Evolutionary conservation across 176 grass and related monocot species (phyloP).

Genomic region (Carex cristatella): DNA sequence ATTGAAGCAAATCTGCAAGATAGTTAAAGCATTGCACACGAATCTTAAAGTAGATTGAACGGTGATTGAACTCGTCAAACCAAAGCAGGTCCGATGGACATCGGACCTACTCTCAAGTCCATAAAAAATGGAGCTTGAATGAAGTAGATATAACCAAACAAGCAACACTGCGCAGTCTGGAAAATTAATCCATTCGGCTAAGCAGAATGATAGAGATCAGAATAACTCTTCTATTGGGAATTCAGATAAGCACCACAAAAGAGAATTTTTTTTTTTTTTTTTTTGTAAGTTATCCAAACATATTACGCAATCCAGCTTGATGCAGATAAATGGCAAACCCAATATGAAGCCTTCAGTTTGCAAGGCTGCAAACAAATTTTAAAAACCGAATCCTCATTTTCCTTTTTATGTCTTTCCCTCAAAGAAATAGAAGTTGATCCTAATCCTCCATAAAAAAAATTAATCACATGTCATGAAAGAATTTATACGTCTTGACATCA

Average conservation of each 20-base stretch:
- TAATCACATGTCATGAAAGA: conserved; percentile 71
- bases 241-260: background rate
- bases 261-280: background rate
- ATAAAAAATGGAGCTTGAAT: no score
- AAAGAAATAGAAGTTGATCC: background rate
- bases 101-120: no score
- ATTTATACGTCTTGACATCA: conserved; percentile 48
- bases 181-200: no score
- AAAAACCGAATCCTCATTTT: background rate
- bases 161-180: no score
- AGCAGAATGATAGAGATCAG: no score
- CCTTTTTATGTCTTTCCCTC: background rate
- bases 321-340: background rate
- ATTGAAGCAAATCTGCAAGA: no score
- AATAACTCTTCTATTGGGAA: background rate
- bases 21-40: no score
- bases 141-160: no score
- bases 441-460: background rate
- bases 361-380: background rate
- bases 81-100: no score
- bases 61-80: no score
- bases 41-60: no score
- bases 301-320: background rate
- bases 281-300: background rate
- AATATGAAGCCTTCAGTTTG: background rate